Base-by-base conservation (phyloP, 805 yeast genomes). In the Candida dajiaensis region DNA sequence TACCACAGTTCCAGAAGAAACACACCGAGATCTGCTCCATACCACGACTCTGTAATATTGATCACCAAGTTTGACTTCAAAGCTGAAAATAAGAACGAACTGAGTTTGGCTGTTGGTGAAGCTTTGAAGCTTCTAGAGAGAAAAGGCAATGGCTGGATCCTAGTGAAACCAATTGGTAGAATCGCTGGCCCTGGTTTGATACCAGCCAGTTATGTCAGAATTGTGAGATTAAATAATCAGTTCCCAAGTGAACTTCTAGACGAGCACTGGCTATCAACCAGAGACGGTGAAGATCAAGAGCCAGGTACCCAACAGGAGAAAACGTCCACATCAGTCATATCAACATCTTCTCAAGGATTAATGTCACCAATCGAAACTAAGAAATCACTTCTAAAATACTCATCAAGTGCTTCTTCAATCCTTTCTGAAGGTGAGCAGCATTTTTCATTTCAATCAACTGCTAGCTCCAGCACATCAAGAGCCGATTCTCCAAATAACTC, bases 81-180 rank as follows among this genome's bases (percentile, higher is more conserved):
- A 10, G 76, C 77, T 2, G 74, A 77, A 55, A 58, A 63, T 39
- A 49, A 55, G 5, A 63, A 66, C 40, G 85, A 80, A 53, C 59
- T 80, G 8, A 53, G 72, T 1, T 66, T 77, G 1, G 59, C 62
- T 3, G 71, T 70, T 36, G 83, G 83, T 12, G 83, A 77, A 49
- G 71, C 77, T 16, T 61, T 80, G 23, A 78, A 76, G 54, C 59
- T 80, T 19, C 50, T 78, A 6, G 73, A 73, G 43, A 61, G 73
- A 37, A 69, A 66, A 38, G 73, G 73, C 1, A 71, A 73, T 53
- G 84, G 82, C 2, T 77, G 82, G 81, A 59, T 78, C 2, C 58
- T 77, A 38, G 84, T 77, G 9, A 77, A 78, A 57, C 73, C 77
- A n/a, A 69, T 79, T 29, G 77, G 75, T 38, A 66, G 71, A 48